Base-by-base conservation (phyloP, 78 protist genomes). In the Dictyostelium purpureum region DNA sequence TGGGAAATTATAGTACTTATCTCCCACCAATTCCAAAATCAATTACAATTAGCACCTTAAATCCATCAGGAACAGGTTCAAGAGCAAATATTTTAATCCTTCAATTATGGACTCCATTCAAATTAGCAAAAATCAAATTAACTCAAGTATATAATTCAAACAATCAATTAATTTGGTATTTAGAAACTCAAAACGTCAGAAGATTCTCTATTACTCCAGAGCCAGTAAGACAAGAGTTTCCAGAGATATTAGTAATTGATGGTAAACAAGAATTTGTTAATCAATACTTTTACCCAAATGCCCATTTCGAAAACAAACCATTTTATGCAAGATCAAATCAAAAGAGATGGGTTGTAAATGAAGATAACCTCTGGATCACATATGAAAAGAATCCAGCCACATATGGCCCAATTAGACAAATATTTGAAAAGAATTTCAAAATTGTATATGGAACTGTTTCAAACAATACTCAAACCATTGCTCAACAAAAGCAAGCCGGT, bases 341-440 rank as follows among this genome's bases (percentile, higher is more conserved):
- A 63, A 63, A 63, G 45, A 63, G 33, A 33, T 69, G 76, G 76
- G 40, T 28, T 21, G 16, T 42, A n/a, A 69, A 35, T 42, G 2
- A 47, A 35, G 76, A 69, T 42, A 57, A 57, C 26, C 31, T 33
- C 3, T 81, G 89, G 89, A 4, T 49, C 6, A 26, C 6, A 10
- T 33, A 38, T 31, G 89, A 81, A 16, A 40, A 54, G 10, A 66
- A 74, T 19, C 77, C 89, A 1, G 9, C 43, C 6, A 81, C 89
- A 47, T 81, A 81, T 24, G 89, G 89, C 0, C 89, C 89, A 47
- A 81, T 81, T 14, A 63, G 67, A 66, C 79, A 65, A 52, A 69
- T 81, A 0, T 67, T 81, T 51, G 89, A 81, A 70, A 67, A 70
- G n/a, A 74, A 7, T 47, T 67, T 81, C 28, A 47, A 26, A 38